Percentiles rank a stretch among this genome's conserved stretches.
phyloP scores from a whole-genome alignment of 805 yeast species.

The Teunomyces cretensis region DNA sequence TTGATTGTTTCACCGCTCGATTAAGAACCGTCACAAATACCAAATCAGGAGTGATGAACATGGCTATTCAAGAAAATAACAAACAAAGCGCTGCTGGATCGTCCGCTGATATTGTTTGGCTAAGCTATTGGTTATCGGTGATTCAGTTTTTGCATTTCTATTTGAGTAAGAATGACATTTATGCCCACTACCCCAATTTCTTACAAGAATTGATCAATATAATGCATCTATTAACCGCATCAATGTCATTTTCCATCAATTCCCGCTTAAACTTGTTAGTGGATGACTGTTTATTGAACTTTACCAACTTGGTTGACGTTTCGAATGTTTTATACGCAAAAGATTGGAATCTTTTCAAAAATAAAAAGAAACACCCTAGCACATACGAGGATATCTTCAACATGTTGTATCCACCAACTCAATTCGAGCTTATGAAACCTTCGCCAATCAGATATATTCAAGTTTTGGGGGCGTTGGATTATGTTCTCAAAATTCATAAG shows the following conservation, averaged over 20 bases:
- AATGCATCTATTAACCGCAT: slow-evolving; percentile 61
- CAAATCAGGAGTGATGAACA: slow-evolving; percentile 56
- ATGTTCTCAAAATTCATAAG: slow-evolving; percentile 78
- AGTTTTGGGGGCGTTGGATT: slow-evolving; percentile 82
- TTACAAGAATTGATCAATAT: slow-evolving; percentile 59
- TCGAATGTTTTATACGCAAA: slow-evolving; percentile 74
- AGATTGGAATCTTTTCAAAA: slow-evolving; percentile 55
- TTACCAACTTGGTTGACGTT: slow-evolving; percentile 79
- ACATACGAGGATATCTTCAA: slow-evolving; percentile 72
- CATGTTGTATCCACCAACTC: slow-evolving; percentile 82
- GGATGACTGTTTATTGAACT: slow-evolving; percentile 70
- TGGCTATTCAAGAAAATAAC: slow-evolving; percentile 26
- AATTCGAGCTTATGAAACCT: slow-evolving; percentile 76
- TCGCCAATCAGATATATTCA: slow-evolving; percentile 86
- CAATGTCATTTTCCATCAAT: slow-evolving; percentile 64
- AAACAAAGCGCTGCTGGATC: slow-evolving; percentile 20
- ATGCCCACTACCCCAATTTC: slow-evolving; percentile 52
- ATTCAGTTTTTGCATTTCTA: slow-evolving; percentile 77
- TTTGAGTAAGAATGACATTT: slow-evolving; percentile 62
- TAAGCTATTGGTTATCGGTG: slow-evolving; percentile 88
- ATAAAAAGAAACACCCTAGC: slow-evolving; percentile 42
- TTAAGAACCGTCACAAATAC: slow-evolving; percentile 60
- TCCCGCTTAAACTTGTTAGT: slow-evolving; percentile 55
- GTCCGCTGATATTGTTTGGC: slow-evolving; percentile 63
- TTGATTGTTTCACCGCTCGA: slow-evolving; percentile 60